A percentile compares a stretch with the other conserved stretches of the same genome.
These are phyloP conservation scores for Aspergillus calidoustus DNA, from an alignment of 2,329 filamentous ascomycete species.

Conservation along the genomic window DNA sequence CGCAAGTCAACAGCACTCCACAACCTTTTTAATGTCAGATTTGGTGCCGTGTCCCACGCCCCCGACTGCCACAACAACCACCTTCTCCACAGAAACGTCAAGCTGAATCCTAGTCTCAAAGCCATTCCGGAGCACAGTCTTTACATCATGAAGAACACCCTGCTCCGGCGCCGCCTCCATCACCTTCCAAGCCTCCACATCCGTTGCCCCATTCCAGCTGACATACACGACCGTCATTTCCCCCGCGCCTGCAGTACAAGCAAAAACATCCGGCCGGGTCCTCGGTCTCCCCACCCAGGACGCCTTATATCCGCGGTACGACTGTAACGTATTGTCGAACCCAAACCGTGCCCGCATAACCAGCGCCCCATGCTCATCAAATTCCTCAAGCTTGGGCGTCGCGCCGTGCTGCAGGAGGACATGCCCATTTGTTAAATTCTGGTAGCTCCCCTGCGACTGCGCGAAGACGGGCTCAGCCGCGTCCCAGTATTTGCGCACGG, in stretches of 20 bases:
- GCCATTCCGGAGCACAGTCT: not conserved
- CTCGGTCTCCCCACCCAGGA: not conserved
- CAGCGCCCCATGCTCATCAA: not conserved
- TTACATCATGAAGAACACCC: too few species aligned
- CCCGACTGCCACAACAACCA: not conserved
- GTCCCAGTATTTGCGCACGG: not conserved
- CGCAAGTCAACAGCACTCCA: too few species aligned
- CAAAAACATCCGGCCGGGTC: not conserved
- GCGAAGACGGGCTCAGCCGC: not conserved
- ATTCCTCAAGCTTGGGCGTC: not conserved
- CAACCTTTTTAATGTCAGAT: not conserved
- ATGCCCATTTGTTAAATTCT: not conserved
- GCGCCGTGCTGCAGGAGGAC: not conserved
- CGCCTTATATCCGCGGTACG: conserved; percentile 3
- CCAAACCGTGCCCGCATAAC: not conserved
- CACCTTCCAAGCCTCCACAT: conserved; percentile 30
- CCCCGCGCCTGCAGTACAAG: not conserved
- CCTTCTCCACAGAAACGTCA: not conserved
- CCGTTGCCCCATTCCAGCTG: conserved; percentile 47
- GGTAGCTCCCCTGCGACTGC: not conserved
- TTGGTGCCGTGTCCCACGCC: not conserved
- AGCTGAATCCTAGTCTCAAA: not conserved
- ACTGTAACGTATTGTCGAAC: not conserved
- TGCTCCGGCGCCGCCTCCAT: too few species aligned
- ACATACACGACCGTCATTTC: conserved; percentile 35